A percentile compares a stretch with the other conserved stretches of the same genome.
phyloP scores from a whole-genome alignment of 345 rosid species.

The Clausena lansium region DNA sequence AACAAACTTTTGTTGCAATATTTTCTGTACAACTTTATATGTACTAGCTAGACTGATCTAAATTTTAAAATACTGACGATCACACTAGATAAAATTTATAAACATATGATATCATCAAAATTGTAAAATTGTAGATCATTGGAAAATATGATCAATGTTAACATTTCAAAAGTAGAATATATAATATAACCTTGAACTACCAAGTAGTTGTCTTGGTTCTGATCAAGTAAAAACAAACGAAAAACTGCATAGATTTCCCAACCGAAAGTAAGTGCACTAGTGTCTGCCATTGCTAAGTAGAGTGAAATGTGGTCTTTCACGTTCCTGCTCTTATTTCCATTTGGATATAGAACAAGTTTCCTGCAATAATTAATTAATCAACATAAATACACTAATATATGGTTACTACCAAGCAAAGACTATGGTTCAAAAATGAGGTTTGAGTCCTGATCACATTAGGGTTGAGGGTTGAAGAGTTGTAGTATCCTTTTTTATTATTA shows the following conservation, averaged over 20 bases:
- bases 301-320: conserved; percentile 51
- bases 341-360: conserved; percentile 64
- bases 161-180: too few relatives aligned
- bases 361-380: conserved; percentile 26
- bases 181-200: conserved; percentile 33
- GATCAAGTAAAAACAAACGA: conserved; percentile 55
- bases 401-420: neutral
- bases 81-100: too few relatives aligned
- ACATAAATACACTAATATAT: neutral
- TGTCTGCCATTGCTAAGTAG: conserved; percentile 48
- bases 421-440: neutral
- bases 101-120: too few relatives aligned
- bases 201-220: conserved; percentile 34
- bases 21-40: too few relatives aligned
- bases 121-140: too few relatives aligned
- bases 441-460: too few relatives aligned
- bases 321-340: conserved; percentile 63
- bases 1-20: too few relatives aligned
- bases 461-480: too few relatives aligned
- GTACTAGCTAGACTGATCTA: too few relatives aligned
- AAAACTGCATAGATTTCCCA: conserved; percentile 55
- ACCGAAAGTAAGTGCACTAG: conserved; percentile 38
- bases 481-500: too few relatives aligned
- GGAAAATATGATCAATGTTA: too few relatives aligned
- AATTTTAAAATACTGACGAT: too few relatives aligned